Conservation (phyloP, 1,284 basidiomycete genomes). For the Garcileccinum viscosum region DNA sequence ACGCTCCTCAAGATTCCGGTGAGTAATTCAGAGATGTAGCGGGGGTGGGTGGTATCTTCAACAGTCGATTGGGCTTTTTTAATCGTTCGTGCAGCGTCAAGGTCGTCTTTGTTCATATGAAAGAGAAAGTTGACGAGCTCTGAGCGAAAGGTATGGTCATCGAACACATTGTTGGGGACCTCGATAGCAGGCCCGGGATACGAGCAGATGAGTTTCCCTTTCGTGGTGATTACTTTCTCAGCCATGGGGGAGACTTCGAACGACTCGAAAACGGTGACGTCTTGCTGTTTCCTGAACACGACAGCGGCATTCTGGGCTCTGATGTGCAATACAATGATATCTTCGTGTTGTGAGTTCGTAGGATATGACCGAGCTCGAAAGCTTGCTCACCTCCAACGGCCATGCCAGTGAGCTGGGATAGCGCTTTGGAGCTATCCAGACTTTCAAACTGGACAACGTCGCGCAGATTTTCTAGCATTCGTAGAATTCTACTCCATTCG, state of each 20-base stretch:
- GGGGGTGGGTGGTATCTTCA: not conserved
- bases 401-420: not conserved
- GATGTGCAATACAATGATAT: not conserved
- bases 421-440: not conserved
- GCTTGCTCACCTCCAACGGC: not conserved
- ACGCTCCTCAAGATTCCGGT: not conserved
- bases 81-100: not conserved
- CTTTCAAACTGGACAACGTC: not conserved
- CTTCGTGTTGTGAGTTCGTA: not conserved
- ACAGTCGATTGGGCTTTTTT: not conserved
- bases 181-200: slow-evolving; percentile 2
- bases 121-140: not conserved
- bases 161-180: not conserved
- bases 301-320: not conserved
- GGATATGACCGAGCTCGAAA: not conserved
- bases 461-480: not conserved
- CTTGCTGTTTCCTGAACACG: not conserved
- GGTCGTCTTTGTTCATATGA: not conserved
- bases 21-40: not conserved
- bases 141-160: not conserved
- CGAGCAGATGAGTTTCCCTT: slow-evolving; percentile 1
- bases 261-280: not conserved
- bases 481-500: not conserved
- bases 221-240: not conserved
- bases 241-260: not conserved